phyloP scores from a whole-genome alignment of 768 basidiomycete genomes.

The Nidularia pulvinata region DNA sequence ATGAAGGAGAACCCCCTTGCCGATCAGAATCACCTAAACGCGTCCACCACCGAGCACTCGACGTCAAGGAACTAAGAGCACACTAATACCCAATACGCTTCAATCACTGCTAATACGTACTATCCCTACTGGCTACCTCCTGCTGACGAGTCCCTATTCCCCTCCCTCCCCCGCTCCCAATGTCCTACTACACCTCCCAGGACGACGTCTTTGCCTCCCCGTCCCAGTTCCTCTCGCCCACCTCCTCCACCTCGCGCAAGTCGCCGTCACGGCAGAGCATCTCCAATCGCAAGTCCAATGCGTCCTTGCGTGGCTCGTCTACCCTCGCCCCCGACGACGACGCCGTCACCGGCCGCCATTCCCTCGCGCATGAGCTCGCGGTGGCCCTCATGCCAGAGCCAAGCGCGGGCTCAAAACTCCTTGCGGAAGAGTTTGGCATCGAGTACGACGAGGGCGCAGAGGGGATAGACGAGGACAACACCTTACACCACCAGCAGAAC shows the following conservation, averaged over 20 bases:
- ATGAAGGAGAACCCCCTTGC: too few relatives aligned
- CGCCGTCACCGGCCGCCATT: constrained; percentile 50
- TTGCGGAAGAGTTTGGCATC: constrained; percentile 89
- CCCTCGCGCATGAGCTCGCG: constrained; percentile 86
- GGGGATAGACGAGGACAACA: constrained; percentile 59
- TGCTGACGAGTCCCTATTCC: neutral
- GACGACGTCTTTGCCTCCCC: constrained; percentile 23
- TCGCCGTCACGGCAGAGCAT: constrained; percentile 30
- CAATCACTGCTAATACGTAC: too few relatives aligned
- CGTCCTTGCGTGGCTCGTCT: constrained; percentile 47
- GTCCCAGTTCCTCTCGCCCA: constrained; percentile 29
- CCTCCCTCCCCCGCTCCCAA: constrained; percentile 4
- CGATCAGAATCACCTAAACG: too few relatives aligned
- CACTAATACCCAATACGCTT: too few relatives aligned
- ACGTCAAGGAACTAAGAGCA: too few relatives aligned
- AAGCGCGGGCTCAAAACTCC: constrained; percentile 68
- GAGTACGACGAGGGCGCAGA: constrained; percentile 89
- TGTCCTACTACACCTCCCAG: constrained; percentile 28
- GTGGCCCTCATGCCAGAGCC: constrained; percentile 90
- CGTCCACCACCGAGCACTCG: too few relatives aligned
- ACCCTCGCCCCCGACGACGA: constrained; percentile 37
- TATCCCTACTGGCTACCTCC: too few relatives aligned
- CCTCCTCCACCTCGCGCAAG: constrained; percentile 23
- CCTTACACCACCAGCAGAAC: constrained; percentile 19
- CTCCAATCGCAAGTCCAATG: constrained; percentile 43